phyloP scores from a whole-genome alignment of 2,329 filamentous ascomycete species.

The Zymoseptoria pseudotritici region DNA sequence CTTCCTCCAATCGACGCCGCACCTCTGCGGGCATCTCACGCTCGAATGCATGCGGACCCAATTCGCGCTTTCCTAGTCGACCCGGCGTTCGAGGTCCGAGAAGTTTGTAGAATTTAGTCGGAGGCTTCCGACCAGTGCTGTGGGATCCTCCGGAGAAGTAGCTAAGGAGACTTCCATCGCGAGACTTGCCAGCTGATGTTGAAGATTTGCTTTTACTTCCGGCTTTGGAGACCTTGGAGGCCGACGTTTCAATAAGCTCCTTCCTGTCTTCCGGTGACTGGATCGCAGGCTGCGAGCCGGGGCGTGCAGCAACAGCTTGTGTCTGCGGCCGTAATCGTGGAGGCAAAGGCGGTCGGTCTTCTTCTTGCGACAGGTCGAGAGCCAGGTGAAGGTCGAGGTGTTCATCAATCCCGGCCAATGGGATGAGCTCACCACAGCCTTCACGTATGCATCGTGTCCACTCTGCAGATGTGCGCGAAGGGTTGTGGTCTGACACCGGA shows the following conservation, averaged over 20 bases:
- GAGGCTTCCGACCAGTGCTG: not conserved
- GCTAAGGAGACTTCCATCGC: conserved; percentile 3
- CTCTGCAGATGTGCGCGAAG: not conserved
- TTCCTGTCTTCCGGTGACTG: not conserved
- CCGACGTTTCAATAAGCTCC: not conserved
- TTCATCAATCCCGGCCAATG: conserved; percentile 37
- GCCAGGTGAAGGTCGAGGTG: conserved; percentile 39
- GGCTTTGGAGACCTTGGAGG: not conserved
- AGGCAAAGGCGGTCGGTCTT: conserved; percentile 11
- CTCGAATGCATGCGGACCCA: conserved; percentile 43
- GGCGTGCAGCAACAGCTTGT: not conserved
- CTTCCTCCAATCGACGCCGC: conserved; percentile 34
- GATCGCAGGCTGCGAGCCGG: not conserved
- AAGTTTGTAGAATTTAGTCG: not conserved
- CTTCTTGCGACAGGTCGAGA: conserved; percentile 29
- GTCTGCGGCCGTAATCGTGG: conserved; percentile 8
- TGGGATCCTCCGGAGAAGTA: conserved; percentile 8
- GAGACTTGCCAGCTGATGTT: not conserved
- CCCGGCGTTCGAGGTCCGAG: conserved; percentile 10
- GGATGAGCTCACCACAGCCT: conserved; percentile 38
- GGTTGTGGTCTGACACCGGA: not conserved
- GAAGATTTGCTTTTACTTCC: not conserved
- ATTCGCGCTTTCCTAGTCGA: conserved; percentile 33
- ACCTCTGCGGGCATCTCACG: conserved; percentile 39
- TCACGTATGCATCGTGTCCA: conserved; percentile 36